Evolutionary conservation across 257 asterid species (phyloP), one percentile per base, ranked within the genome.

Genomic region (Rhazya stricta): DNA sequence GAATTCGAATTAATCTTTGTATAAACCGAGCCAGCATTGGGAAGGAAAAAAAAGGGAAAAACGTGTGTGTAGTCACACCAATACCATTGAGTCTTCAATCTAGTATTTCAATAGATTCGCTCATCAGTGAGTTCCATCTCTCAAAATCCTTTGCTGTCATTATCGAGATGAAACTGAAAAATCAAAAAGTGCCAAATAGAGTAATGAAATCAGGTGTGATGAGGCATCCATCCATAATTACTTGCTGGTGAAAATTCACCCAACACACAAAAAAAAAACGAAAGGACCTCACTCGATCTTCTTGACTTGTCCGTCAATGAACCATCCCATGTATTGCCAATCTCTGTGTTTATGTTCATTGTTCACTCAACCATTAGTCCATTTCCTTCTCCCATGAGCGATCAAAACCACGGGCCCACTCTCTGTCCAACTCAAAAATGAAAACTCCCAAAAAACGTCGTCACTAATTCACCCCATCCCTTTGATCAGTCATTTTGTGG

Each of bases 401-500:
- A 11, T 29, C 39, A 27, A 60, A 27, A 11, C 23, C 62, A 36
- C 0, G 27, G 79, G 56, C 67, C 72, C 72, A 51, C 32, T 50
- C 39, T 9, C 39, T 29, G 60, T 37, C 41, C 51, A 73, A 43
- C 42, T 57, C 71, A 53, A 45, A 76, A 46, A 62, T 5, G 9
- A 66, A 66, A 19, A 3, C 39, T 36, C 56, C 69, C 67, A 27
- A 5, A 39, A 25, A 50, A 48, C 27, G 53, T 78, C 57, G 10
- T 8, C 45, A 73, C 56, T 65, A 76, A 80, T 76, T 45, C 37
- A 65, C 74, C 50, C 39, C 45, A 74, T 74, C 70, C 75, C 56
- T 74, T 68, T 76, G 88, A 78, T 75, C 48, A 53, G 76, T 74
- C 88, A 34, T 37, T 69, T 76, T 77, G 76, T 79, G 79, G 85